Conservation (phyloP, 2,329 filamentous ascomycete species). For the Macroventuria anomochaeta region DNA sequence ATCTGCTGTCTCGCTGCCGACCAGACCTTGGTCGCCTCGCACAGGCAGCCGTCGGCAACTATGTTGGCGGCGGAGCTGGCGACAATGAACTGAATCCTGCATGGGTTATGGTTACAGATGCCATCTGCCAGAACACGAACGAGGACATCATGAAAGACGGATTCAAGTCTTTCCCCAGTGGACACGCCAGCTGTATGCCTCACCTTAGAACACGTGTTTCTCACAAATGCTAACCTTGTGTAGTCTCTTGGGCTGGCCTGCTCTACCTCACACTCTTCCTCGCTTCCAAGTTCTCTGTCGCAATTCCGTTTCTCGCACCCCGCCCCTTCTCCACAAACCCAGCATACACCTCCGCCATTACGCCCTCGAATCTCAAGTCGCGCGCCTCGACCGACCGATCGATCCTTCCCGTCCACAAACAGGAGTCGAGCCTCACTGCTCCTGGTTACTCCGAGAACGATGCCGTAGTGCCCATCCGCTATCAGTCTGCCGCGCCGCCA, state of each 20-base stretch:
- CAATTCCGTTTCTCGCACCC: constrained; percentile 70
- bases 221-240: not conserved
- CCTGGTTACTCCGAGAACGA: constrained; percentile 29
- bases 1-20: constrained; percentile 72
- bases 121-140: constrained; percentile 75
- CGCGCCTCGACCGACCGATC: constrained; percentile 11
- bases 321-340: constrained; percentile 57
- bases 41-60: constrained; percentile 65
- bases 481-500: constrained; percentile 81
- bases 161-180: constrained; percentile 83
- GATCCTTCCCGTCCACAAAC: constrained; percentile 35
- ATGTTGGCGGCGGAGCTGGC: constrained; percentile 38
- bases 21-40: constrained; percentile 71
- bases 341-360: constrained; percentile 55
- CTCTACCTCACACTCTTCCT: constrained; percentile 88
- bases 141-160: constrained; percentile 72
- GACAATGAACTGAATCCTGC: constrained; percentile 57
- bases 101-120: constrained; percentile 74
- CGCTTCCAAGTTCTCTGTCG: constrained; percentile 79
- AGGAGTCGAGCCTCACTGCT: constrained; percentile 29
- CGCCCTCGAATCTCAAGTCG: constrained; percentile 42
- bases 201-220: no score
- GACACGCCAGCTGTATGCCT: constrained; percentile 70
- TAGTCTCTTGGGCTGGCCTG: constrained; percentile 76
- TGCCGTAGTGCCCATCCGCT: constrained; percentile 63